Percentiles rank a stretch among this genome's conserved stretches.
phyloP scores from a whole-genome alignment of 2,329 filamentous ascomycete genomes.

The Paraconiothyrium sp. region DNA sequence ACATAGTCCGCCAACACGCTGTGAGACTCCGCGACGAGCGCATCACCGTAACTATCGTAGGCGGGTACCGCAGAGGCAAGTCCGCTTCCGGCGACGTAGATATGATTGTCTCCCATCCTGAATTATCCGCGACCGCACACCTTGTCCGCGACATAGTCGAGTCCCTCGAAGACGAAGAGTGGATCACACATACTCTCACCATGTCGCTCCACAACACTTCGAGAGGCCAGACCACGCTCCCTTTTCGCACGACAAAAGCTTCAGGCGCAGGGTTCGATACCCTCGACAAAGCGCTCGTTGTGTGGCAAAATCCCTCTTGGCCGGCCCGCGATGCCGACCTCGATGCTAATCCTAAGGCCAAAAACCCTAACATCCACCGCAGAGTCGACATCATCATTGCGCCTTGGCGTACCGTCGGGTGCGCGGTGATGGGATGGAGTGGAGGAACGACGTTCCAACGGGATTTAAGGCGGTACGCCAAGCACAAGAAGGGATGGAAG shows the following conservation, averaged over 20 bases:
- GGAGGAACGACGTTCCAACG: conserved; percentile 90
- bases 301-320: conserved; percentile 79
- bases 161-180: conserved; percentile 72
- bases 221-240: conserved; percentile 73
- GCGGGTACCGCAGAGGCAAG: conserved; percentile 85
- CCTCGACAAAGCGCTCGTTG: conserved; percentile 89
- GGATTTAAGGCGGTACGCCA: conserved; percentile 83
- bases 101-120: conserved; percentile 80
- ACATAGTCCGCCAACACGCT: conserved; percentile 72
- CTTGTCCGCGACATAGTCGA: conserved; percentile 77
- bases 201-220: conserved; percentile 75
- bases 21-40: conserved; percentile 64
- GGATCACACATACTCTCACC: conserved; percentile 83
- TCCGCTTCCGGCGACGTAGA: conserved; percentile 81
- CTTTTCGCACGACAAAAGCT: conserved; percentile 57
- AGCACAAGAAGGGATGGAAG: conserved; percentile 75
- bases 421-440: conserved; percentile 87
- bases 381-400: conserved; percentile 92
- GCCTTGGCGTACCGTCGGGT: conserved; percentile 89
- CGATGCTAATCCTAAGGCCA: conserved; percentile 50
- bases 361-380: conserved; percentile 79
- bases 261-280: conserved; percentile 77
- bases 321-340: conserved; percentile 50
- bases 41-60: conserved; percentile 73
- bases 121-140: conserved; percentile 72